These are phyloP conservation scores for Monosporascus sp. DNA, from an alignment of 2,329 filamentous ascomycete species.

Conservation along the genomic window DNA sequence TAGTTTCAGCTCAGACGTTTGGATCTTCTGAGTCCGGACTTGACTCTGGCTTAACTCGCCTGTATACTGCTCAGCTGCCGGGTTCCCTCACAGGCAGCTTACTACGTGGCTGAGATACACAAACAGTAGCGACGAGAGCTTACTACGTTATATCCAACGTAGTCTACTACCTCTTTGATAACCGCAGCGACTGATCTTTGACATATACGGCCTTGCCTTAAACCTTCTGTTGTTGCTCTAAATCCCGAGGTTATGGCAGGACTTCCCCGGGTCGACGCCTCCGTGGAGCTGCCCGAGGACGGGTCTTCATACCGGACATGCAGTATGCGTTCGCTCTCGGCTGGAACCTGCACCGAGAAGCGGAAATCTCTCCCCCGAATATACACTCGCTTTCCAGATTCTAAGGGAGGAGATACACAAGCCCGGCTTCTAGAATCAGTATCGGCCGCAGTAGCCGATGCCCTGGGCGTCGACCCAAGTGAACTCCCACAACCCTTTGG, in stretches of 20 bases:
- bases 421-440: slow-evolving; percentile 17
- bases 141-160: neutral
- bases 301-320: neutral
- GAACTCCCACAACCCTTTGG: slow-evolving; percentile 20
- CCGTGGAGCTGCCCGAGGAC: slow-evolving; percentile 1
- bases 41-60: neutral
- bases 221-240: neutral
- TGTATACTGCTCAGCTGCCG: neutral
- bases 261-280: slow-evolving; percentile 5
- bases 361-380: slow-evolving; percentile 13
- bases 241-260: neutral
- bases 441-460: slow-evolving; percentile 18
- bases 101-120: neutral
- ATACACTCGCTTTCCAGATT: slow-evolving; percentile 11
- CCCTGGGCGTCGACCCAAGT: slow-evolving; percentile 21
- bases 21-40: neutral
- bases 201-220: too few species aligned
- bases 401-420: slow-evolving; percentile 8
- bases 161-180: neutral
- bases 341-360: neutral
- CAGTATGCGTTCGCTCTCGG: neutral
- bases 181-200: neutral
- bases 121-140: neutral
- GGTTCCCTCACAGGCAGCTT: neutral
- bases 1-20: neutral